Percentiles rank a stretch among this genome's conserved stretches.
These are phyloP conservation scores for Yueomyces sp. DNA, from an alignment of 1,139 yeast genomes.

Conservation along the genomic window DNA sequence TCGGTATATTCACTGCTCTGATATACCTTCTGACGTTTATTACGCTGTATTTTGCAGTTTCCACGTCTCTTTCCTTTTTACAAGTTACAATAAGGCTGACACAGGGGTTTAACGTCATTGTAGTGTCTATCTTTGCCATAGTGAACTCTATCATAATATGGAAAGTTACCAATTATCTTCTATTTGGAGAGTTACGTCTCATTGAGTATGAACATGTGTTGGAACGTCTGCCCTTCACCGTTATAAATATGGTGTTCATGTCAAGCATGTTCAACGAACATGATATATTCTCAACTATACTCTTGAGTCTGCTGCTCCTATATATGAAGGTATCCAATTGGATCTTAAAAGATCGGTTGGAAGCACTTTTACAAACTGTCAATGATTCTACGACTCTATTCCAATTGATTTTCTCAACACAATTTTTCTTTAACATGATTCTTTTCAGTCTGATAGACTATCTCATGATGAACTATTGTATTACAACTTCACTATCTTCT, in stretches of 20 bases:
- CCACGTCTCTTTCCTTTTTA: conserved; percentile 12
- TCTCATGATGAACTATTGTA: conserved; percentile 1
- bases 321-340: conserved; percentile 64
- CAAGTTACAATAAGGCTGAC: conserved; percentile 28
- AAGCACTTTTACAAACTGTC: conserved; percentile 32
- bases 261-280: conserved; percentile 49
- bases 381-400: conserved; percentile 25
- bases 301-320: conserved; percentile 26
- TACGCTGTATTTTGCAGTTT: conserved; percentile 5
- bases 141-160: conserved; percentile 20
- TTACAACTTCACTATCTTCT: conserved; percentile 1
- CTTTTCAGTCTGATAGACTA: conserved; percentile 6
- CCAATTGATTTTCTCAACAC: conserved; percentile 27
- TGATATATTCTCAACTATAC: conserved; percentile 35
- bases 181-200: conserved; percentile 68
- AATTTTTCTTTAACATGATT: conserved; percentile 9
- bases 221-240: conserved; percentile 54
- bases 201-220: conserved; percentile 69
- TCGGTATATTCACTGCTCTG: conserved; percentile 1
- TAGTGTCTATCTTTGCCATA: conserved; percentile 23
- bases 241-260: conserved; percentile 54
- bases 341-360: conserved; percentile 54
- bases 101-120: conserved; percentile 30
- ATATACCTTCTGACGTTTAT: conserved; percentile 1
- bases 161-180: conserved; percentile 24